phyloP scores from a whole-genome alignment of 371 early-diverging fungal genomes.

The Apophysomyces sp. region DNA sequence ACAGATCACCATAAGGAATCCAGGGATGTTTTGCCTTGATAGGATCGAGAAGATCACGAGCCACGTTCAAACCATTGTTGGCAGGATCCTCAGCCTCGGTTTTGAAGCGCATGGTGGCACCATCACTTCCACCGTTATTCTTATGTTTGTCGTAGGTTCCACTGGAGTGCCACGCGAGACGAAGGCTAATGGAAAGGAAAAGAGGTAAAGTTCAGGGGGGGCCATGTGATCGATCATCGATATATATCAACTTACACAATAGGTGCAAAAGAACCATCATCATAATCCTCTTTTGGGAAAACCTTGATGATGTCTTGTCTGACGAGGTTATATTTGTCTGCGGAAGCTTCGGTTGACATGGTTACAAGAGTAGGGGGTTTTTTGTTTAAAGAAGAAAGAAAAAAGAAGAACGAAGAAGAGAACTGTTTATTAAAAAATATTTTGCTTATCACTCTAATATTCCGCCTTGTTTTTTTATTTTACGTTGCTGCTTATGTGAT shows the following conservation, averaged over 20 bases:
- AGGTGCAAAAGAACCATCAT: slow-evolving; percentile 85
- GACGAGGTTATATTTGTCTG: slow-evolving; percentile 50
- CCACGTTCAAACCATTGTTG: slow-evolving; percentile 80
- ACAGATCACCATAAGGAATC: slow-evolving; percentile 86
- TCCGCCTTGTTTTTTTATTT: not conserved
- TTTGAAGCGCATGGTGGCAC: slow-evolving; percentile 75
- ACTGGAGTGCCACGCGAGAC: slow-evolving; percentile 84
- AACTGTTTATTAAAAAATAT: slow-evolving; percentile 6
- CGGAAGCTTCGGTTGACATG: slow-evolving; percentile 45
- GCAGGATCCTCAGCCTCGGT: slow-evolving; percentile 74
- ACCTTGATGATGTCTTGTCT: slow-evolving; percentile 60
- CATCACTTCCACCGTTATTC: slow-evolving; percentile 78
- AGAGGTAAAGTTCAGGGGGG: not conserved
- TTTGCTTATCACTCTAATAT: not conserved
- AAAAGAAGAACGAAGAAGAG: slow-evolving; percentile 9
- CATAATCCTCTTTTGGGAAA: slow-evolving; percentile 66
- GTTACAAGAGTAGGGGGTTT: slow-evolving; percentile 2
- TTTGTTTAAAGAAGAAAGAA: slow-evolving; percentile 20
- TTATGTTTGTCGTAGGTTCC: slow-evolving; percentile 77
- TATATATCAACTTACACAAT: slow-evolving; percentile 50
- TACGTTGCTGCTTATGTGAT: slow-evolving; percentile 17
- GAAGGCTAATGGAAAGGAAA: slow-evolving; percentile 46
- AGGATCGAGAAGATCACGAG: slow-evolving; percentile 79
- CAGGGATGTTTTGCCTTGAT: slow-evolving; percentile 84
- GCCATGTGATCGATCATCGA: not conserved